Conservation (phyloP, 495 filamentous ascomycete genomes). For the Staphylotrichum longicolle region DNA sequence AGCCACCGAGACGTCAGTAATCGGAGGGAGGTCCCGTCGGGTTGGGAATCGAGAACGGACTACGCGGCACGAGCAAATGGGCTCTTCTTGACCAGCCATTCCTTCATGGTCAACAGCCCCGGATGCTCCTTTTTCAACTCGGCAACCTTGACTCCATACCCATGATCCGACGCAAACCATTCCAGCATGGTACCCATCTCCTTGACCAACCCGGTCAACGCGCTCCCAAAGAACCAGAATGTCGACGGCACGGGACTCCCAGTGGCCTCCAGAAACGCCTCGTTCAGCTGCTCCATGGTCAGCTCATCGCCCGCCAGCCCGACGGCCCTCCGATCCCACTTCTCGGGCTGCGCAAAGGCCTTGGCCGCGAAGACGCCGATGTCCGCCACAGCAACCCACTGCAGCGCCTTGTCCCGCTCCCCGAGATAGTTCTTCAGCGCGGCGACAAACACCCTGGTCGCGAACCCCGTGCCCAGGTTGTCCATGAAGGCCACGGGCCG, state of each 20-base stretch:
- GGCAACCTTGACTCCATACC: slow-evolving; percentile 45
- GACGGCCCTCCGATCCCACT: slow-evolving; percentile 40
- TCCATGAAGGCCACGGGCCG: slow-evolving; percentile 70
- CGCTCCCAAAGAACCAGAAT: slow-evolving; percentile 40
- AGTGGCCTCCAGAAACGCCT: slow-evolving; percentile 39
- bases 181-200: slow-evolving; percentile 47
- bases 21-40: too few relatives aligned
- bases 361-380: slow-evolving; percentile 64
- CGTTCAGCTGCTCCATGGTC: slow-evolving; percentile 40
- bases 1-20: too few relatives aligned
- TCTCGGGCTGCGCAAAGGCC: slow-evolving; percentile 48
- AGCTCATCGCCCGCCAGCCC: slow-evolving; percentile 49
- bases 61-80: slow-evolving; percentile 27
- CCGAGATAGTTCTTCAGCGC: slow-evolving; percentile 42
- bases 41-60: too few relatives aligned
- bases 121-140: slow-evolving; percentile 39
- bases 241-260: slow-evolving; percentile 39
- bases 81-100: slow-evolving; percentile 42
- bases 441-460: slow-evolving; percentile 56
- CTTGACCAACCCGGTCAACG: slow-evolving; percentile 38
- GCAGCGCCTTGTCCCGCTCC: slow-evolving; percentile 47
- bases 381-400: slow-evolving; percentile 57
- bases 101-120: slow-evolving; percentile 40
- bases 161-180: slow-evolving; percentile 46
- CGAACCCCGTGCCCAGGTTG: slow-evolving; percentile 56